Evolutionary conservation across 169 alveolate genomes (phyloP), one percentile per base, ranked within the genome.

Genomic region (Ichthyophthirius multifiliis): DNA sequence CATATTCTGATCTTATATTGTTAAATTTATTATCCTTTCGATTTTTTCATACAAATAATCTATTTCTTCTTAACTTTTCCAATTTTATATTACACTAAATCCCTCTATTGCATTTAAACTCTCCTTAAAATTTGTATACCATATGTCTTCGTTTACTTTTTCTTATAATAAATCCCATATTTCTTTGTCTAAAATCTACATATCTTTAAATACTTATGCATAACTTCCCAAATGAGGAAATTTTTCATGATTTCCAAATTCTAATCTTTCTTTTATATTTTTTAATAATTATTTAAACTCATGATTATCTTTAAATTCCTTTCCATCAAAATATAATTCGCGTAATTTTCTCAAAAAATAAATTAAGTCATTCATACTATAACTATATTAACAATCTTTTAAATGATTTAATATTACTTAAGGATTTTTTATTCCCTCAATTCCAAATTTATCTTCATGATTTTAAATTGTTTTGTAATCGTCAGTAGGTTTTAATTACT

Each of bases 401-500:
- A 81, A 34, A 55, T 81, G 86, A 5, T 34, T 74, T 18, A 81
- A 74, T 20, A 39, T 27, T 23, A 27, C 35, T 16, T 15, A 30
- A 62, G 80, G 80, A 71, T 81, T 76, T 23, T 55, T 81, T 4
- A 81, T 41, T 6, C 55, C 39, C 43, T 48, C 47, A 13, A 81
- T 41, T 1, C 82, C 86, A 81, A 35, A 81, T 81, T 81, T 81
- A 43, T 81, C 86, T 71, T 81, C 82, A 39, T 37, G 44, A 71
- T 81, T 76, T 27, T 64, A 32, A 20, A 81, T 81, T n/a, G n/a
- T n/a, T n/a, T n/a, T n/a, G n/a, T n/a, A n/a, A n/a, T n/a, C n/a
- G n/a, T n/a, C n/a, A n/a, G n/a, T n/a, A n/a, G n/a, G n/a, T n/a
- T n/a, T n/a, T n/a, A n/a, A n/a, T n/a, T n/a, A n/a, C n/a, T n/a